A percentile compares a stretch with the other conserved stretches of the same genome.
phyloP scores from a whole-genome alignment of 768 basidiomycete species.

The Xerocomus brunneocitrinus region DNA sequence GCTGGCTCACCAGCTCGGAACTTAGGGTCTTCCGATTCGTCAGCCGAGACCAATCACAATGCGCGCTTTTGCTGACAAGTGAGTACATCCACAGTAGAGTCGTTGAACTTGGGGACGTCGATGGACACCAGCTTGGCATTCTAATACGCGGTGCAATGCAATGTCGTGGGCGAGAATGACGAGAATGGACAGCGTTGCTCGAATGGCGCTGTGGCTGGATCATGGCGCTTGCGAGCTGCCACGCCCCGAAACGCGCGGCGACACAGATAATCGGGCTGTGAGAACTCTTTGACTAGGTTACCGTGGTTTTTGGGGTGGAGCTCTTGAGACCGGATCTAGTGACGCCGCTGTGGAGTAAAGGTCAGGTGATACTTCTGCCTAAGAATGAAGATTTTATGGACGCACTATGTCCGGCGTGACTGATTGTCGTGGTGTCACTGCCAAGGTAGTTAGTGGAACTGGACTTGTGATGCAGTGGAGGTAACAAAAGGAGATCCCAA shows the following conservation, averaged over 20 bases:
- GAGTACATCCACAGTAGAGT: background rate
- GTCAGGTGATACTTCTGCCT: background rate
- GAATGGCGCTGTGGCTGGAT: background rate
- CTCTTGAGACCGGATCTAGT: background rate
- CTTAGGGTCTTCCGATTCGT: background rate
- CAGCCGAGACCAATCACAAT: background rate
- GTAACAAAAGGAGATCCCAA: background rate
- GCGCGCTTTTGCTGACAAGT: too few relatives aligned
- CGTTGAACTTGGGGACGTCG: background rate
- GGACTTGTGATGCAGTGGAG: background rate
- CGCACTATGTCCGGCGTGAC: constrained; percentile 13
- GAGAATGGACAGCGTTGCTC: background rate
- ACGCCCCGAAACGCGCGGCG: background rate
- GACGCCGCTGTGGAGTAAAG: background rate
- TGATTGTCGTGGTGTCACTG: constrained; percentile 3
- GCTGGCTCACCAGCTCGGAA: background rate
- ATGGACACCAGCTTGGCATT: background rate
- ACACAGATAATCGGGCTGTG: background rate
- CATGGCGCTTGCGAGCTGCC: background rate
- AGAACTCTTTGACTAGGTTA: background rate
- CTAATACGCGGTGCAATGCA: background rate
- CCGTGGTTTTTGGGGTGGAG: background rate
- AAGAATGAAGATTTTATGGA: background rate
- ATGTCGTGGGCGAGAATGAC: background rate
- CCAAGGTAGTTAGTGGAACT: background rate